These are phyloP conservation scores for Beta vulgaris DNA, from an alignment of 148 eudicot species.

Conservation along the genomic window DNA sequence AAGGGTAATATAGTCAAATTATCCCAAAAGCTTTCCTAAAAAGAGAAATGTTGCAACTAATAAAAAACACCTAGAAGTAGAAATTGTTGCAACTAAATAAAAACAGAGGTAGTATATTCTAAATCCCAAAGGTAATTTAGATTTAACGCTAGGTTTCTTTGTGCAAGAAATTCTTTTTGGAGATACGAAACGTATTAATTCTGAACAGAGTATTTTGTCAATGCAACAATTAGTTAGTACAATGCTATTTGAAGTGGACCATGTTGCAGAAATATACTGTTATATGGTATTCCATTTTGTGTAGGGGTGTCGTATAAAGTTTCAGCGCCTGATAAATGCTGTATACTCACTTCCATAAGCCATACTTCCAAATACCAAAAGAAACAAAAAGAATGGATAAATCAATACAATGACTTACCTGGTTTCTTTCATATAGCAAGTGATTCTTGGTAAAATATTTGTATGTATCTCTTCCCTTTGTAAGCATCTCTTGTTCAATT, in stretches of 20 bases:
- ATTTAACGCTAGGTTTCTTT: not conserved
- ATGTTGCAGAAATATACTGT: not conserved
- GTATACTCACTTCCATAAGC: not conserved
- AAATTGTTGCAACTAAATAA: too few relatives aligned
- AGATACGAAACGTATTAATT: too few relatives aligned
- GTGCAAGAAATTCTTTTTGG: not conserved
- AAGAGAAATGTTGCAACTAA: too few relatives aligned
- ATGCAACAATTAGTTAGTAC: not conserved
- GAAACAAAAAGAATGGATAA: not conserved
- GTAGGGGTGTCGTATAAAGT: not conserved
- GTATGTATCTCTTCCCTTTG: slow-evolving; percentile 91
- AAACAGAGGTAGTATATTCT: too few relatives aligned
- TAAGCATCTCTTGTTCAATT: slow-evolving; percentile 87
- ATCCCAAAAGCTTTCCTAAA: too few relatives aligned
- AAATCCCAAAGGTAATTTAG: not conserved
- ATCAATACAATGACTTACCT: slow-evolving; percentile 42
- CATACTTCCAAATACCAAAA: not conserved
- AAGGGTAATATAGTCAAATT: too few relatives aligned
- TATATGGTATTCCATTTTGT: not conserved
- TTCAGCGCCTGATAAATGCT: not conserved
- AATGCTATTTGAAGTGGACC: not conserved
- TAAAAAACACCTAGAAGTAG: too few relatives aligned
- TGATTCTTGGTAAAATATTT: slow-evolving; percentile 96
- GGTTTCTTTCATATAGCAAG: slow-evolving; percentile 99
- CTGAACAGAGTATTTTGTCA: not conserved